phyloP scores from a whole-genome alignment of 495 filamentous ascomycete species.

The Tetracladium marchalianum region DNA sequence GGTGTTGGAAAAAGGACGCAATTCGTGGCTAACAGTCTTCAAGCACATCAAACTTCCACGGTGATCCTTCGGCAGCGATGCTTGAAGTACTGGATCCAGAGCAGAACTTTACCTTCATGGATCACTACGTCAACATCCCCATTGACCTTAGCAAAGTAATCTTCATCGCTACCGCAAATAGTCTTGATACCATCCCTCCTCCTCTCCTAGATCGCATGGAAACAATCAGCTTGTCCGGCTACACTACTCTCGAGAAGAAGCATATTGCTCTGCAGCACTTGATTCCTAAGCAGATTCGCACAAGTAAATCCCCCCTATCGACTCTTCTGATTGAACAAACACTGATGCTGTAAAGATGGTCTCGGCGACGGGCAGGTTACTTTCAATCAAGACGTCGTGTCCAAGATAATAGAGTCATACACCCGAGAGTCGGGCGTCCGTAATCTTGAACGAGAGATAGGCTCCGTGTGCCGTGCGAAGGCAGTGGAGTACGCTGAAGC shows the following conservation, averaged over 20 bases:
- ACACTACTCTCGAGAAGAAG: constrained; percentile 96
- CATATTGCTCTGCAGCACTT: constrained; percentile 91
- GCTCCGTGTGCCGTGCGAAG: constrained; percentile 88
- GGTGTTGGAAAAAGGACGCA: not conserved
- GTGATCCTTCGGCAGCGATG: constrained; percentile 97
- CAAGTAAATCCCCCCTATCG: constrained; percentile 20
- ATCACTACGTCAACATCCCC: constrained; percentile 95
- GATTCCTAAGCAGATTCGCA: constrained; percentile 81
- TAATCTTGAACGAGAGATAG: constrained; percentile 91
- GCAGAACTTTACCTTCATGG: constrained; percentile 89
- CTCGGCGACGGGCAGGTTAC: constrained; percentile 62
- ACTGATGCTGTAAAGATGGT: constrained; percentile 45
- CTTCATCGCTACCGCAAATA: constrained; percentile 98
- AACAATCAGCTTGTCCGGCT: constrained; percentile 81
- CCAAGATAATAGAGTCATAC: constrained; percentile 91
- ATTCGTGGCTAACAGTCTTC: not conserved
- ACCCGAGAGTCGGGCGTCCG: constrained; percentile 97
- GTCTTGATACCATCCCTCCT: constrained; percentile 86
- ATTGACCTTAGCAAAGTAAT: constrained; percentile 94
- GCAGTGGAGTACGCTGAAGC: constrained; percentile 91
- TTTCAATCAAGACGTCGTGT: constrained; percentile 73
- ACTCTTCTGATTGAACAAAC: not conserved
- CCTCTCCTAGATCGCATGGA: constrained; percentile 98
- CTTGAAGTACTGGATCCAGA: constrained; percentile 97
- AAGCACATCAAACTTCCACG: constrained; percentile 74